Percentiles rank a stretch among this genome's conserved stretches.
Evolutionary conservation across 371 early-diverging fungal genomes (phyloP).

Genomic region (Actinomortierella ambigua): DNA sequence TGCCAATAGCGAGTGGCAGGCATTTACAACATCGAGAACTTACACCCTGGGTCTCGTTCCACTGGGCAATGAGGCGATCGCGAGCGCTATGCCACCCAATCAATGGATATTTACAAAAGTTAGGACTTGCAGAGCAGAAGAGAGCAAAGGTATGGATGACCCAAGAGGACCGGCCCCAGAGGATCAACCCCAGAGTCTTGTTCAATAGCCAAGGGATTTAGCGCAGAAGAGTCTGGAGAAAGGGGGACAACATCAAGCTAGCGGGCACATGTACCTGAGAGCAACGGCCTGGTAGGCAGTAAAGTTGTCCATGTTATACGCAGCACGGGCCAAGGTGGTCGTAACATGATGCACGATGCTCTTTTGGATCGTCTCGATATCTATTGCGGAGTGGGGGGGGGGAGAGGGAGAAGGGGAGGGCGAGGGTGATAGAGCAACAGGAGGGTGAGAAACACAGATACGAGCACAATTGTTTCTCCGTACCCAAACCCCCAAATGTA

Average conservation of each 20-base stretch:
- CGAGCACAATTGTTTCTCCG: no score
- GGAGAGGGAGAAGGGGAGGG: background rate
- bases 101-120: no score
- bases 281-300: conserved; percentile 88
- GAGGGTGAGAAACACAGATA: no score
- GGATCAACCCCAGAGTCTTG: background rate
- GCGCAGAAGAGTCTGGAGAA: background rate
- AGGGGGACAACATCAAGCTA: background rate
- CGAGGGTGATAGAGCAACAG: background rate
- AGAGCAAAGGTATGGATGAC: no score
- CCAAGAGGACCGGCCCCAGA: no score
- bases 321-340: conserved; percentile 80
- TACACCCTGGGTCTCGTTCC: conserved; percentile 86
- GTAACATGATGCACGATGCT: conserved; percentile 82
- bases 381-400: conserved; percentile 19
- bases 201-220: background rate
- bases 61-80: conserved; percentile 84
- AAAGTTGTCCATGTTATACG: conserved; percentile 82
- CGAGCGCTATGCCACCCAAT: conserved; percentile 66
- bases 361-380: conserved; percentile 68
- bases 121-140: background rate
- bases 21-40: conserved; percentile 4
- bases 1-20: no score
- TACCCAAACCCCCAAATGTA: no score
- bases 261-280: conserved; percentile 54